phyloP scores from a whole-genome alignment of 2,329 filamentous ascomycete genomes.

The Chaetoscypha palmicola region DNA sequence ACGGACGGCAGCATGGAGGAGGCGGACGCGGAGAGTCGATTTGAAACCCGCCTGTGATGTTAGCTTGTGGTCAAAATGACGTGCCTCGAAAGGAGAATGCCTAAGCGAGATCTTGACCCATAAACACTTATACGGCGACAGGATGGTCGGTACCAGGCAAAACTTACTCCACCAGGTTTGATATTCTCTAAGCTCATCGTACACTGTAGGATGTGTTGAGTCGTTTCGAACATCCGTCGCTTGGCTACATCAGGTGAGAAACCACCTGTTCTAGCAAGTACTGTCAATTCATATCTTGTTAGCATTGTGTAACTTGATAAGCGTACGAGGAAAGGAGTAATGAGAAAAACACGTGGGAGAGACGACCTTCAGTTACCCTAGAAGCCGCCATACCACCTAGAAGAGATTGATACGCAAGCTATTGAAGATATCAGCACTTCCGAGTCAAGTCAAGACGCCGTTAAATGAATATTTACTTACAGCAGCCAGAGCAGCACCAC shows the following conservation, averaged over 20 bases:
- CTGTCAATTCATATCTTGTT: neutral
- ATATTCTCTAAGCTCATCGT: slow-evolving; percentile 58
- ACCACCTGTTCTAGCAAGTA: neutral
- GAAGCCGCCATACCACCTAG: slow-evolving; percentile 67
- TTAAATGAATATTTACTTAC: slow-evolving; percentile 28
- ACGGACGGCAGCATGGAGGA: slow-evolving; percentile 63
- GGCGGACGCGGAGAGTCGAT: slow-evolving; percentile 59
- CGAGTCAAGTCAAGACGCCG: neutral
- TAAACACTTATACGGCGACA: too few relatives aligned
- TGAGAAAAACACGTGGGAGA: neutral
- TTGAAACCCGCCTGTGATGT: slow-evolving; percentile 57
- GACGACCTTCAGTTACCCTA: slow-evolving; percentile 57
- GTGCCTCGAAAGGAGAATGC: too few relatives aligned
- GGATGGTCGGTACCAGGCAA: too few relatives aligned
- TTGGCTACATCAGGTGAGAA: neutral
- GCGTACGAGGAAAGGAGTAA: neutral
- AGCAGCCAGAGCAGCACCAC: slow-evolving; percentile 55
- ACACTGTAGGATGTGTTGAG: slow-evolving; percentile 68
- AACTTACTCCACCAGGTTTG: slow-evolving; percentile 60
- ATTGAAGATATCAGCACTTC: slow-evolving; percentile 3
- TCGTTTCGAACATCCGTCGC: slow-evolving; percentile 44
- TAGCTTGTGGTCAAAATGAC: too few relatives aligned
- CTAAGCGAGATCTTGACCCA: too few relatives aligned
- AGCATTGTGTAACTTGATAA: neutral
- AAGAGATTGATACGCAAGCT: slow-evolving; percentile 50